These are phyloP conservation scores for Dothistroma septosporum DNA, from an alignment of 2,329 filamentous ascomycete genomes.

Conservation along the genomic window DNA sequence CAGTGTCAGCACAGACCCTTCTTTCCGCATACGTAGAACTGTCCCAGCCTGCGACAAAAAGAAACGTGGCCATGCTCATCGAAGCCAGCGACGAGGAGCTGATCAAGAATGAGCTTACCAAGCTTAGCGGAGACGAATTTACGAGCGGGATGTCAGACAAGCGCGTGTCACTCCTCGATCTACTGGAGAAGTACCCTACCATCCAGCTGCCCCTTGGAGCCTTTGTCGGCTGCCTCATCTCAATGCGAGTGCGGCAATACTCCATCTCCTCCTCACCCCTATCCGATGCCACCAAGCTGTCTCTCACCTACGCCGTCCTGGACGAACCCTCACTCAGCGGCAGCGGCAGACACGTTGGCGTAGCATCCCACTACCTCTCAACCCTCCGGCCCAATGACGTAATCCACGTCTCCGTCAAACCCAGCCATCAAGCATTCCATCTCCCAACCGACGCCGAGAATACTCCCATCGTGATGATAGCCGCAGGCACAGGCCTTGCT, in stretches of 20 bases:
- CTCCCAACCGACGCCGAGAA: conserved; percentile 41
- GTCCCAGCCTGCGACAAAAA: conserved; percentile 66
- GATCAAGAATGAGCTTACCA: conserved; percentile 48
- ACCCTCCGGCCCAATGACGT: conserved; percentile 40
- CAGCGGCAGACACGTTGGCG: conserved; percentile 39
- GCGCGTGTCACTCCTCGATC: conserved; percentile 58
- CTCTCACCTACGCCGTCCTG: conserved; percentile 62
- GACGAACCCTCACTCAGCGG: conserved; percentile 25
- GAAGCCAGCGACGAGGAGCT: conserved; percentile 49
- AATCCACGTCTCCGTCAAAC: conserved; percentile 42
- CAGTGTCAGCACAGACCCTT: conserved; percentile 60
- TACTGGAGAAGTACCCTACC: conserved; percentile 61
- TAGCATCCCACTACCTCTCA: conserved; percentile 43
- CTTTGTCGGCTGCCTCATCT: conserved; percentile 68
- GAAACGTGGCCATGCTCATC: conserved; percentile 50
- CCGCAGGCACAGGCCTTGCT: conserved; percentile 77
- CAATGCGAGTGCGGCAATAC: conserved; percentile 56
- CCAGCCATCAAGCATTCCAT: conserved; percentile 42
- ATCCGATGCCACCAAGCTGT: conserved; percentile 24
- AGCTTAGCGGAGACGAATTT: conserved; percentile 41
- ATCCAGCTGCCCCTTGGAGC: conserved; percentile 60
- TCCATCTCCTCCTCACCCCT: conserved; percentile 35
- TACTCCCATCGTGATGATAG: conserved; percentile 40
- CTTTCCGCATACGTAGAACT: conserved; percentile 70
- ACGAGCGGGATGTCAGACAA: conserved; percentile 37